These are phyloP conservation scores for Cucurbita moschata DNA, from an alignment of 306 rosid genomes.

Conservation along the genomic window DNA sequence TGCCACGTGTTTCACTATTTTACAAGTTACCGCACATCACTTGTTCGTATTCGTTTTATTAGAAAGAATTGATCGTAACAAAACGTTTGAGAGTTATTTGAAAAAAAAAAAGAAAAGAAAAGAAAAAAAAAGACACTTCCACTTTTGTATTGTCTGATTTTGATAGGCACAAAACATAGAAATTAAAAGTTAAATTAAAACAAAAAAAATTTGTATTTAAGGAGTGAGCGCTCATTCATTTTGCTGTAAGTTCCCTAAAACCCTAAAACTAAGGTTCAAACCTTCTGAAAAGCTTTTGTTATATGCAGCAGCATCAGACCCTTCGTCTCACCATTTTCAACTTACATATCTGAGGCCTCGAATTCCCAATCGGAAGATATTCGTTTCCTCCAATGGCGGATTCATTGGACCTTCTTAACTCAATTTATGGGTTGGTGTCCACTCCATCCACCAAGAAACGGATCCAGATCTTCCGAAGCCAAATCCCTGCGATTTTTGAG, in stretches of 20 bases:
- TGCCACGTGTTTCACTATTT: too few relatives aligned
- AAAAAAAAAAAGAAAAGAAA: too few relatives aligned
- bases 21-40: too few relatives aligned
- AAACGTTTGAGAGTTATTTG: too few relatives aligned
- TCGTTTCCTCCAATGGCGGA: constrained; percentile 41
- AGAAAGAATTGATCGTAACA: too few relatives aligned
- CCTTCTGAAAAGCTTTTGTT: neutral
- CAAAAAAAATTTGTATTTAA: neutral
- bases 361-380: constrained; percentile 18
- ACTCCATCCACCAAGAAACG: constrained; percentile 60
- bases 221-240: neutral
- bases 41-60: too few relatives aligned
- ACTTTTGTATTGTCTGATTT: neutral
- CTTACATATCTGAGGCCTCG: neutral
- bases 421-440: constrained; percentile 45
- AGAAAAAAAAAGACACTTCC: too few relatives aligned
- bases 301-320: neutral
- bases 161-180: neutral
- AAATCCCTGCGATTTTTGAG: constrained; percentile 41
- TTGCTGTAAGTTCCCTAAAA: constrained; percentile 12
- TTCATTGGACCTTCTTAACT: constrained; percentile 37
- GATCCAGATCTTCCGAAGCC: constrained; percentile 46
- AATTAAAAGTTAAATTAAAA: neutral
- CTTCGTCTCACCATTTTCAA: neutral
- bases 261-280: constrained; percentile 18